Evolutionary conservation across 2,329 filamentous ascomycete species (phyloP).

Genomic region (Myriosclerotinia duriaeana): DNA sequence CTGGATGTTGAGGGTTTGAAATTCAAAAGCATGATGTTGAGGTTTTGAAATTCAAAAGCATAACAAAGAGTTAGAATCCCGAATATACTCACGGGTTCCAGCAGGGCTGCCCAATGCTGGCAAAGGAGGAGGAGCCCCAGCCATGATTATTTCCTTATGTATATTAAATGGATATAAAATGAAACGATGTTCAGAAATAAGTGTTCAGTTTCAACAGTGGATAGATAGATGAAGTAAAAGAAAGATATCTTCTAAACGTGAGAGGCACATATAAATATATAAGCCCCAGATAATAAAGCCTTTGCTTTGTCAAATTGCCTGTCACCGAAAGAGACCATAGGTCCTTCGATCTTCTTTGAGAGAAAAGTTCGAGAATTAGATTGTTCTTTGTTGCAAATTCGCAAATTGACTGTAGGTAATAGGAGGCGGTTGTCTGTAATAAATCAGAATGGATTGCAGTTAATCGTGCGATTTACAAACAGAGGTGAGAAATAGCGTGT

Average conservation of each 20-base stretch:
- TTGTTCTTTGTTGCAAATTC: background rate
- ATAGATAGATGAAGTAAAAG: no score
- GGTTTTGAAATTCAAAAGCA: no score
- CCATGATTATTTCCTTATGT: background rate
- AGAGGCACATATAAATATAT: background rate
- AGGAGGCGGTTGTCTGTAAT: background rate
- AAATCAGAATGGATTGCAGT: background rate
- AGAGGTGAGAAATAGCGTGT: background rate
- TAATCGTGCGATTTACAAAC: no score
- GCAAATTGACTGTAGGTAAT: background rate
- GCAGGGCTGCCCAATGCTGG: background rate
- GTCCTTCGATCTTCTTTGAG: background rate
- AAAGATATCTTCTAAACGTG: background rate
- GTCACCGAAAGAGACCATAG: background rate
- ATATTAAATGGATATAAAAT: no score
- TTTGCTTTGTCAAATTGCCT: background rate
- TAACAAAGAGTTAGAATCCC: no score
- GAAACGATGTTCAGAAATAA: no score
- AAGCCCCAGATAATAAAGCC: no score
- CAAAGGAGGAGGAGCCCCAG: background rate
- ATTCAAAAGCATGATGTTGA: no score
- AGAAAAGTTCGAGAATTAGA: background rate
- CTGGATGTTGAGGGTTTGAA: no score
- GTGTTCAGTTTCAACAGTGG: no score
- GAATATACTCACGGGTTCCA: background rate